phyloP scores from a whole-genome alignment of 805 yeast genomes.

The Yamadazyma sp. region DNA sequence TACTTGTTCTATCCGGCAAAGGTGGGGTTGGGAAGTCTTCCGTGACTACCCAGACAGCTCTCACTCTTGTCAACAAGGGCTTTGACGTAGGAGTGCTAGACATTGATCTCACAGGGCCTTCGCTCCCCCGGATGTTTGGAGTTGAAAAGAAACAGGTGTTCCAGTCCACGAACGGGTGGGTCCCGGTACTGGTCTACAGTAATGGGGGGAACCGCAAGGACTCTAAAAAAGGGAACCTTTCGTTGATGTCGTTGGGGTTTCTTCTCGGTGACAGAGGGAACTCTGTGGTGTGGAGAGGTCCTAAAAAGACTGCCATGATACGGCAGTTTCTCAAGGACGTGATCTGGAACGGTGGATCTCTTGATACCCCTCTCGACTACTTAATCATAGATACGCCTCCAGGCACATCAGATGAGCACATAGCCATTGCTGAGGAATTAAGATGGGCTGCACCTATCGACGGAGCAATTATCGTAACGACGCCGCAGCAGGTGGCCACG shows the following conservation, averaged over 20 bases:
- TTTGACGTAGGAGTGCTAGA: slow-evolving; percentile 90
- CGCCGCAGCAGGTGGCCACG: slow-evolving; percentile 91
- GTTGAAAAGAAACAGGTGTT: slow-evolving; percentile 75
- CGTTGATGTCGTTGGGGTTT: slow-evolving; percentile 87
- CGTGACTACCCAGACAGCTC: slow-evolving; percentile 89
- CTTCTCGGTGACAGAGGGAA: slow-evolving; percentile 79
- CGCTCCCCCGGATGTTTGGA: slow-evolving; percentile 95
- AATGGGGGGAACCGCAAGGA: slow-evolving; percentile 6
- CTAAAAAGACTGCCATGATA: slow-evolving; percentile 97
- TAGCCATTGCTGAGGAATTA: slow-evolving; percentile 91
- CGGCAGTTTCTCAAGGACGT: slow-evolving; percentile 90
- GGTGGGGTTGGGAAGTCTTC: slow-evolving; percentile 99
- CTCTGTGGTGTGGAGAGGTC: slow-evolving; percentile 98
- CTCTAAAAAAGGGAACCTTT: slow-evolving; percentile 41
- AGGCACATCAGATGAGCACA: slow-evolving; percentile 98
- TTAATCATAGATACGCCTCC: slow-evolving; percentile 96
- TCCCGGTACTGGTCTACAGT: slow-evolving; percentile 66
- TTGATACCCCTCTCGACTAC: slow-evolving; percentile 54
- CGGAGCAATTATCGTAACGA: slow-evolving; percentile 93
- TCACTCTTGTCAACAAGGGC: slow-evolving; percentile 70
- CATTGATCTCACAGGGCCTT: slow-evolving; percentile 95
- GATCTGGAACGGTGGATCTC: slow-evolving; percentile 87
- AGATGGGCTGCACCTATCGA: slow-evolving; percentile 65
- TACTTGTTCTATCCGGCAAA: slow-evolving; percentile 86
- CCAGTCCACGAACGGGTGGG: slow-evolving; percentile 86